Evolutionary conservation across 306 rosid species (phyloP), one percentile per base, ranked within the genome.

Genomic region (Elaeagnus macrophylla): DNA sequence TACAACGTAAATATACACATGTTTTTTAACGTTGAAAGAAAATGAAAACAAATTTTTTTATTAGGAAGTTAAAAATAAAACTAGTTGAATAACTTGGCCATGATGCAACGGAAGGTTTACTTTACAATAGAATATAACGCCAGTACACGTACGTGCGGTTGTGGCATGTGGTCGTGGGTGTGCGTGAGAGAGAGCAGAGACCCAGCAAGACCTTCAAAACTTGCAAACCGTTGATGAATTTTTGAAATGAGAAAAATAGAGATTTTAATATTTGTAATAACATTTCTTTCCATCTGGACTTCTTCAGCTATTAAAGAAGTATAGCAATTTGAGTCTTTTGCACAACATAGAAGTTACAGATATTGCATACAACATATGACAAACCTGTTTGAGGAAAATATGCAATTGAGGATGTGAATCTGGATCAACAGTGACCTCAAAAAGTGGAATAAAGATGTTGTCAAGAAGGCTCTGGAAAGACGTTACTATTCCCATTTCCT

Each of bases 351-450:
- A 57, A 51, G 11, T 15, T 39, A 60, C 40, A 16, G 18, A 59
- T 55, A 43, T 57, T 35, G 42, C 8, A 45, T 41, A 61, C 37
- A 15, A 53, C 39, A 17, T 8, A 53, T 12, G 32, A 54, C 65
- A 61, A 45, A 91, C 97, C 97, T 91, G 83, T 61, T 86, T 91
- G 73, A 91, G 77, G 79, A 91, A 91, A 66, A 91, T 85, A 71
- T 91, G 95, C 78, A 91, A 76, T 67, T 91, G 96, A 37, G 97
- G 95, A 72, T 91, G 97, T 46, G 97, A 91, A 80, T 91, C 91
- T n/a, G 97, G 97, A 68, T 86, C 77, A 51, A 91, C 83, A 3
- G 97, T 82, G 59, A 77, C 97, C 81, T 91, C 97, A 72, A 91
- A 91, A 37, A 91, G 83, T 12, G 97, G 97, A 68, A 91, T 65